Base-by-base conservation (phyloP, 1,284 basidiomycete species). In the Xanthoconium separans region DNA sequence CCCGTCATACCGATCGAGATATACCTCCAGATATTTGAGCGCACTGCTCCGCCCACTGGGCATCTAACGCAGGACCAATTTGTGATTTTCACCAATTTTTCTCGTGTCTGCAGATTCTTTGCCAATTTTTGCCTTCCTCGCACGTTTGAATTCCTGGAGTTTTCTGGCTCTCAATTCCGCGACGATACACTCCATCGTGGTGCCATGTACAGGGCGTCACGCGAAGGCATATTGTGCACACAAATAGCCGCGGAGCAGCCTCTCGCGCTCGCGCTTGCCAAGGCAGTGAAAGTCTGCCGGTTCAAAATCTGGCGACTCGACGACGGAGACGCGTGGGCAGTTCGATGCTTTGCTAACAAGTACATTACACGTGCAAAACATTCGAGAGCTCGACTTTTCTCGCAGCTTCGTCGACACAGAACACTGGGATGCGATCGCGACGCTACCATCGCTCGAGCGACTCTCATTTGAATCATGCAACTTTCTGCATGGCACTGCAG, bases 101-200 rank as follows among this genome's bases (percentile, higher is more conserved):
- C 74, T 6, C 64, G 65, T 40, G 75, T 76, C 30, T 80, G 78
- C 58, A 71, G 71, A 65, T 68, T 18, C 30, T 70, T 1, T 63
- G 68, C 20, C 60, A 65, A 69, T 18, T 31, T 70, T 1, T 63
- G 68, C 20, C 60, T 76, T 12, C 71, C 75, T 0, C 71, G 70
- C 31, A 60, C 75, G 10, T 78, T 75, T 55, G 62, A 69, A 33
- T 58, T 57, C 12, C 15, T 77, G 12, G 49, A 55, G 24, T 66
- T 76, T 39, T 60, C 57, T 4, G 66, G 69, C 5, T 2, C 44
- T 6, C 11, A 22, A 1, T 47, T 18, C 8, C 6, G 5, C 7
- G n/a, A 45, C 9, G 29, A 52, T 13, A 16, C 24, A 0, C 18
- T 18, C 27, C 27, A 22, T 15, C n/a, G 27, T 3, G 12, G 33